These are phyloP conservation scores for Curvularia lunata DNA, from an alignment of 2,329 filamentous ascomycete species.

Conservation along the genomic window DNA sequence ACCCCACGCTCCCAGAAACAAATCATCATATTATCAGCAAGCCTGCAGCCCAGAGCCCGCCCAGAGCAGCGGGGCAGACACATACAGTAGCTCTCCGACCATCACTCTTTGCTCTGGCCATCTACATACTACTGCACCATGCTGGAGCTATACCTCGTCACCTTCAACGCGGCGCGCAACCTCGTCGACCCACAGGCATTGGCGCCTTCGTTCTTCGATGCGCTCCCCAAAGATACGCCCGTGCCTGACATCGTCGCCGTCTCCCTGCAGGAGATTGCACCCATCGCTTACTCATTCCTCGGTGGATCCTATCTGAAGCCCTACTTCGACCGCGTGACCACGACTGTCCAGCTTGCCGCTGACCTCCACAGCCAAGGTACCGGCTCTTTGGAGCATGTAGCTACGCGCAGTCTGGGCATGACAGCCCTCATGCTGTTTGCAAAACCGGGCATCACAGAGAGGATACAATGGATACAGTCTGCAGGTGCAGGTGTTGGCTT, in stretches of 20 bases:
- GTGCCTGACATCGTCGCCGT: conserved; percentile 72
- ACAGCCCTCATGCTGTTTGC: conserved; percentile 88
- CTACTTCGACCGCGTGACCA: conserved; percentile 74
- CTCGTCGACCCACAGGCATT: conserved; percentile 74
- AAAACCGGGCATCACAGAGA: conserved; percentile 62
- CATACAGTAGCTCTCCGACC: background rate
- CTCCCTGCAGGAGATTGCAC: conserved; percentile 85
- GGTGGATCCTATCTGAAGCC: conserved; percentile 78
- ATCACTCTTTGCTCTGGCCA: background rate
- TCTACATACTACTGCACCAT: conserved; percentile 19
- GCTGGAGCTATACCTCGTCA: conserved; percentile 78
- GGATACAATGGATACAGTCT: conserved; percentile 71
- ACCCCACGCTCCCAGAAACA: conserved; percentile 12
- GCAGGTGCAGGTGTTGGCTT: conserved; percentile 85
- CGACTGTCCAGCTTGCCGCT: conserved; percentile 74
- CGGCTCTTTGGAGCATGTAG: conserved; percentile 70
- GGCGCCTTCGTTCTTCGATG: conserved; percentile 66
- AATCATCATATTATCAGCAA: background rate
- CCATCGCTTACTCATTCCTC: conserved; percentile 82
- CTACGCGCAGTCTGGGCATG: conserved; percentile 81
- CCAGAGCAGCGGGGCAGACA: background rate
- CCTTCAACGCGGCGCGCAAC: conserved; percentile 85
- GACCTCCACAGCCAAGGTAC: conserved; percentile 50
- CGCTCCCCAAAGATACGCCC: conserved; percentile 51
- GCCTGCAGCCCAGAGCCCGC: background rate